Percentiles rank a stretch among this genome's conserved stretches.
Conservation (phyloP, 108 stramenopile genomes). For the Cyclotella choctawhatcheeana region DNA sequence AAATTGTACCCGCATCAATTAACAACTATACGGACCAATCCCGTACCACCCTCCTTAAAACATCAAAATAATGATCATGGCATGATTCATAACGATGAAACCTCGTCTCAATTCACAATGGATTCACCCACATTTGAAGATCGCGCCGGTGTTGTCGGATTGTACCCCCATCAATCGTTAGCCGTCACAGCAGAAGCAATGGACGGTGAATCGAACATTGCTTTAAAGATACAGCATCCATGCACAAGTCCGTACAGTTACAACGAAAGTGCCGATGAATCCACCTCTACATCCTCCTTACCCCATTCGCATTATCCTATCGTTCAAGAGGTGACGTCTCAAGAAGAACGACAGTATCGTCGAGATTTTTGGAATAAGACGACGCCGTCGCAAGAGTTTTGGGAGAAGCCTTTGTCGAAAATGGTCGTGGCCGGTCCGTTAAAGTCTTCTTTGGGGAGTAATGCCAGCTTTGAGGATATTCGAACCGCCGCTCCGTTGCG, state of each 20-base stretch:
- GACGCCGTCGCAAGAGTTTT: background rate
- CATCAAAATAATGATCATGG: no score
- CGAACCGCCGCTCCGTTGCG: background rate
- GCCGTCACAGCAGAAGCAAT: background rate
- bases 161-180: background rate
- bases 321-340: background rate
- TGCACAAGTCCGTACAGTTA: no score
- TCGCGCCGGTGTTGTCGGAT: no score
- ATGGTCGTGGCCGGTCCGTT: background rate
- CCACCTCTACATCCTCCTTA: slow-evolving; percentile 2
- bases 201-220: background rate
- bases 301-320: slow-evolving; percentile 5
- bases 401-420: background rate
- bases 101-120: no score
- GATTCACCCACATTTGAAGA: no score
- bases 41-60: no score
- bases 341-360: background rate
- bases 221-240: no score
- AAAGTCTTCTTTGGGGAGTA: background rate
- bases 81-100: no score
- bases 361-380: background rate
- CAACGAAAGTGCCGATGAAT: background rate
- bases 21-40: no score
- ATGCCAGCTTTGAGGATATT: slow-evolving; percentile 2
- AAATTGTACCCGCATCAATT: no score